Conservation (phyloP, 2,329 filamentous ascomycete genomes). For the Colletotrichum chrysophilum region DNA sequence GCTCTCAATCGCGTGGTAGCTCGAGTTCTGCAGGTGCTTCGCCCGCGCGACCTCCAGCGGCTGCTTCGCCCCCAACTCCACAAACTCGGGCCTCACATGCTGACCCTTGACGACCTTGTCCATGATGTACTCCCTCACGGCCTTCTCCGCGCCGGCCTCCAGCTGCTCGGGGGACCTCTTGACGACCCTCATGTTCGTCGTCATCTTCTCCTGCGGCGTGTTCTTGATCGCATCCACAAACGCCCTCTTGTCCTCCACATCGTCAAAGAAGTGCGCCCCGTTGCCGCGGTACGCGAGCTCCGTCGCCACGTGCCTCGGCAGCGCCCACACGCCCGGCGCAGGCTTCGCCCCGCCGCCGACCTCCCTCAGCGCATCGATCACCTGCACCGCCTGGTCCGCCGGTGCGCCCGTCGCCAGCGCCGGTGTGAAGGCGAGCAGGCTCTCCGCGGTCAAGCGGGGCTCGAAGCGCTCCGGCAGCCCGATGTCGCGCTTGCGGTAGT, state of each 20-base stretch:
- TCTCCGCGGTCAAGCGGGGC: background rate
- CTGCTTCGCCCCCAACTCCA: conserved; percentile 26
- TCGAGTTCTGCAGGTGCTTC: conserved; percentile 42
- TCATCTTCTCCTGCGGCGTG: conserved; percentile 5
- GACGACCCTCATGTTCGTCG: conserved; percentile 14
- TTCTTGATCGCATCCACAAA: conserved; percentile 18
- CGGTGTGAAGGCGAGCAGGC: conserved; percentile 27
- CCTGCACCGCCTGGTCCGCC: background rate
- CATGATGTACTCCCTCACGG: conserved; percentile 35
- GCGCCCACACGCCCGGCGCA: background rate
- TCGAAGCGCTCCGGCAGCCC: conserved; percentile 31
- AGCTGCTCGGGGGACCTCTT: conserved; percentile 29
- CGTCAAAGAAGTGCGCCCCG: conserved; percentile 21
- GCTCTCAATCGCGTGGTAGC: conserved; percentile 38
- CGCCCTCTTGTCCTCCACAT: conserved; percentile 25
- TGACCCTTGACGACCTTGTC: conserved; percentile 38
- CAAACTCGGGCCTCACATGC: conserved; percentile 39
- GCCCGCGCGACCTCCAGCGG: conserved; percentile 37
- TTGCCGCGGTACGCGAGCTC: conserved; percentile 27
- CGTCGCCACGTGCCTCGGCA: conserved; percentile 33
- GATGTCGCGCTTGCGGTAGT: conserved; percentile 27
- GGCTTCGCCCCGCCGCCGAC: background rate
- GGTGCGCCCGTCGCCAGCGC: conserved; percentile 27
- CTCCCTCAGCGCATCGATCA: background rate
- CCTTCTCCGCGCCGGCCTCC: conserved; percentile 34